A percentile compares a stretch with the other conserved stretches of the same genome.
Conservation (phyloP, 495 filamentous ascomycete genomes). For the Trichocladium uniseriatum region DNA sequence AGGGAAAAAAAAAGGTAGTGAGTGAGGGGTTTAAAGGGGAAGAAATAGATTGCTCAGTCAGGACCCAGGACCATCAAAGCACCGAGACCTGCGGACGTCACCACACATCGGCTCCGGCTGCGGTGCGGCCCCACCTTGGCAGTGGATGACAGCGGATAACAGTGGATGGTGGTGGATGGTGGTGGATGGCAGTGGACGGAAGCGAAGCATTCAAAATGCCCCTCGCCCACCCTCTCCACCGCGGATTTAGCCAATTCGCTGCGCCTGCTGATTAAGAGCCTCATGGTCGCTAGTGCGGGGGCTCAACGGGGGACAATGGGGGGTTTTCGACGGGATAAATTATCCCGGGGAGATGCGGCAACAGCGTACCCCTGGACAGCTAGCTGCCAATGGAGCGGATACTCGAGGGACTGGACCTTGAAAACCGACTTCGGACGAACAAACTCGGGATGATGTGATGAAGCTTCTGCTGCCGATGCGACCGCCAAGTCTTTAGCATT, state of each 20-base stretch:
- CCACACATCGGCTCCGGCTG: too few relatives aligned
- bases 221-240: too few relatives aligned
- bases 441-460: not conserved
- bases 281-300: constrained; percentile 8
- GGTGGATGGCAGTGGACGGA: too few relatives aligned
- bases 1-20: not conserved
- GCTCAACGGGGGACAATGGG: too few relatives aligned
- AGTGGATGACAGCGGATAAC: too few relatives aligned
- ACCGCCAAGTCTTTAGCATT: not conserved
- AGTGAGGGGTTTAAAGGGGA: too few relatives aligned
- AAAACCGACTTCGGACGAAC: constrained; percentile 7
- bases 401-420: too few relatives aligned
- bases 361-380: not conserved
- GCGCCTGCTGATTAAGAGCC: constrained; percentile 14
- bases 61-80: too few relatives aligned
- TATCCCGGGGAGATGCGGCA: not conserved
- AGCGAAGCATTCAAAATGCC: too few relatives aligned
- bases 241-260: constrained; percentile 16
- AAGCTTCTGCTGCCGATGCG: not conserved
- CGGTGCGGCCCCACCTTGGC: too few relatives aligned
- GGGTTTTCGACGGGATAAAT: constrained; percentile 1
- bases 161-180: too few relatives aligned
- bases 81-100: not conserved
- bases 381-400: too few relatives aligned
- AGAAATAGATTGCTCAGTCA: not conserved